Evolutionary conservation across 2,329 filamentous ascomycete genomes (phyloP), one percentile per base, ranked within the genome.

Genomic region (Claviceps sp.): DNA sequence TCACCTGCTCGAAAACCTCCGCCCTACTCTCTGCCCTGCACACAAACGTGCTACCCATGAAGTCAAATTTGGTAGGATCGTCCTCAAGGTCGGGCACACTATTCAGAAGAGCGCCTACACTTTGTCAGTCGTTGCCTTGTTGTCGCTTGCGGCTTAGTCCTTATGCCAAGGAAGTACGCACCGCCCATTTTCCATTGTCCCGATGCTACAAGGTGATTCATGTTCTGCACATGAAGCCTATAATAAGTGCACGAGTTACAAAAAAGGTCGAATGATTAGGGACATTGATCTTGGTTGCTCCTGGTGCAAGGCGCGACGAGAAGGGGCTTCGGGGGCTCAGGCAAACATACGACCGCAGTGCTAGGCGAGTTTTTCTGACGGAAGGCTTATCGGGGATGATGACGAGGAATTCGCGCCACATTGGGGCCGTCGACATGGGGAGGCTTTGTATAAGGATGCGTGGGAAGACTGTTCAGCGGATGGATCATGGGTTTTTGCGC

Each of bases 41-140:
- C 30, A 94, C 72, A 61, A 93, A 70, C 18, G 82, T 79, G 64
- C 84, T 89, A 43, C 88, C 89, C 56, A 80, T 79, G 70, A 93
- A 89, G 63, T 85, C 81, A 44, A 80, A 77, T 20, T 75, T 77
- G 4, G 70, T 67, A 9, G 74, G 65, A 49, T 77, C 70, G 24
- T 84, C 75, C 53, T 84, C 78, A 30, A 30, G 8, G 5, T 77
- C 72, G 37, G 86, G 84, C 38, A 85, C 73, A 8, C 79, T 75
- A 43, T 85, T 76, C 7, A 91, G 70, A 50, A 84, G 71, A 22
- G 84, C 85, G 43, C 86, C 86, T 82, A n/a, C 3, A 3, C 4
- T 9, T 14, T 20, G 37, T 48, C 47, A 48, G 37, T 14, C 2
- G 2, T 14, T 24, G 26, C 44, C 8, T 47, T 26, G 9, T 46